Base-by-base conservation (phyloP, 2,329 filamentous ascomycete genomes). In the Bertia moriformis region DNA sequence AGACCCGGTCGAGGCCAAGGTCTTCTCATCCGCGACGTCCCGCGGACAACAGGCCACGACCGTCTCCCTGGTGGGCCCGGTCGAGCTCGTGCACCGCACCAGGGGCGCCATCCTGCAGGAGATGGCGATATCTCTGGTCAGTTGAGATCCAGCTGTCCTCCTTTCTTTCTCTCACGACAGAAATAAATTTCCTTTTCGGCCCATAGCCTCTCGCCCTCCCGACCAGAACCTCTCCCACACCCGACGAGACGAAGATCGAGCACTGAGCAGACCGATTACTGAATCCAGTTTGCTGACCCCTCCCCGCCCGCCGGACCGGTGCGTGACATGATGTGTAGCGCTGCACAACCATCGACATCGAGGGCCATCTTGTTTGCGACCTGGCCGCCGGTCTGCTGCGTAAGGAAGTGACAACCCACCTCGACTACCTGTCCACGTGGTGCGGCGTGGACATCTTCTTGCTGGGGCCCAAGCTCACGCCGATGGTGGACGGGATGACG, bases 361-460 rank as follows among this genome's bases (percentile, higher is more conserved):
- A 94, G 56, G 86, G 86, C 51, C 80, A 86, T 50, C 72, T 95
- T 48, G 85, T 96, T 53, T 83, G 88, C 56, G 87, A 93, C 51
- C 56, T 71, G 36, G 63, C 62, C 40, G 68, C 69, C 47, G 75
- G 78, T 39, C 75, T 79, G 35, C 69, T 94, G 43, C 78, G 85
- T 54, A 71, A 78, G 45, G 72, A 76, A 37, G 83, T 95, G 19
- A 74, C 88, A 38, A 78, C 86, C 45, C 85, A 89, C 50, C 73
- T 98, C 49, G 86, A 96, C 58, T 78, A 81, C 45, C 81, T 94
- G 52, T 83, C 91, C 10, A 73, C 69, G 47, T 93, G 83, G 53
- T 95, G 88, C 44, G 91, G 91, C 38, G 89, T 93, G 39, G 91
- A 98, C 59, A 93, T 98, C 49, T 98, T 98, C 60, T 68, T 98